These are phyloP conservation scores for Anthracocystis setariae DNA, from an alignment of 1,284 basidiomycete genomes.

Conservation along the genomic window DNA sequence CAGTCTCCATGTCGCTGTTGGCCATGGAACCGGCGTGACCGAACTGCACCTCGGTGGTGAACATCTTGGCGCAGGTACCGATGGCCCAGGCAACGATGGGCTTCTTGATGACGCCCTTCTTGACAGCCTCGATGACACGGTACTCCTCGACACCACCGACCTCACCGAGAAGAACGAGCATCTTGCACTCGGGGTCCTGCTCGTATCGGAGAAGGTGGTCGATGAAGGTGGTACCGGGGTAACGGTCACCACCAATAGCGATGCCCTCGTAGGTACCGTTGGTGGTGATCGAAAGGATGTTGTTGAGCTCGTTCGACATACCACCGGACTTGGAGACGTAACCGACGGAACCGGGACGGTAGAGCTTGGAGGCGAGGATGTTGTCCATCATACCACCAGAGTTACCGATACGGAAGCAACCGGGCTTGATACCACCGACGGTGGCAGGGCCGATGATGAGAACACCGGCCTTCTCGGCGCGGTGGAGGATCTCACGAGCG, in stretches of 20 bases:
- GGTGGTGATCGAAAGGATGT: conserved; percentile 95
- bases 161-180: conserved; percentile 97
- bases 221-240: conserved; percentile 98
- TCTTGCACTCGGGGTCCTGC: conserved; percentile 95
- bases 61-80: conserved; percentile 99
- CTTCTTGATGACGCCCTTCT: conserved; percentile 92
- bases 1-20: conserved; percentile 96
- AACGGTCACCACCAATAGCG: conserved; percentile 98
- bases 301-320: conserved; percentile 99
- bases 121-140: conserved; percentile 97
- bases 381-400: conserved; percentile 99
- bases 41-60: conserved; percentile 98
- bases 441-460: conserved; percentile 98
- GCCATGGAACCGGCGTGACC: conserved; percentile 98
- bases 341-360: conserved; percentile 95
- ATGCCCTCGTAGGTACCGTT: conserved; percentile 99
- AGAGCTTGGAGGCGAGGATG: conserved; percentile 97
- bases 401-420: conserved; percentile 99
- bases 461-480: conserved; percentile 84
- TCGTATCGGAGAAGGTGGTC: conserved; percentile 98
- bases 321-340: conserved; percentile 99
- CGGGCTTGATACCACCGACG: conserved; percentile 99
- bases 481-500: conserved; percentile 92
- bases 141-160: conserved; percentile 99
- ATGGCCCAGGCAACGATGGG: conserved; percentile 99